Evolutionary conservation across 306 rosid species (phyloP).

Genomic region (Castanea crenata): DNA sequence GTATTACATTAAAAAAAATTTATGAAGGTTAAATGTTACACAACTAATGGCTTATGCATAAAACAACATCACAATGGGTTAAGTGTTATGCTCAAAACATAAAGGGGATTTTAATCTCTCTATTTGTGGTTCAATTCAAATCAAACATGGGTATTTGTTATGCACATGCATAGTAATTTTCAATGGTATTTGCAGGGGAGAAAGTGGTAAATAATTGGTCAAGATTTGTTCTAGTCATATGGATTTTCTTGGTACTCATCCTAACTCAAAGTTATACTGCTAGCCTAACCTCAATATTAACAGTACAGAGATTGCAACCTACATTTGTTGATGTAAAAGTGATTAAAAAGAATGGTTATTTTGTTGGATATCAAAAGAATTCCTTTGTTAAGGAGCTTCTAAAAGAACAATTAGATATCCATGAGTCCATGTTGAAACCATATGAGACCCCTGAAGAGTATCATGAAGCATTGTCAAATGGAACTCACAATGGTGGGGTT

Average conservation of each 20-base stretch:
- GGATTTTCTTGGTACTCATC: slow-evolving; percentile 44
- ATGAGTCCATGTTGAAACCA: slow-evolving; percentile 14
- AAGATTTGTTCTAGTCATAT: slow-evolving; percentile 36
- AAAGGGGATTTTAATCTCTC: not conserved
- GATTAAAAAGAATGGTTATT: slow-evolving; percentile 15
- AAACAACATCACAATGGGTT: too few relatives aligned
- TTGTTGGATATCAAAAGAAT: slow-evolving; percentile 23
- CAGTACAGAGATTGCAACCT: slow-evolving; percentile 31
- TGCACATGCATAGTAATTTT: not conserved
- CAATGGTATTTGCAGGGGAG: slow-evolving; percentile 16
- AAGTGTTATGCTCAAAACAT: too few relatives aligned
- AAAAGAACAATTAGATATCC: slow-evolving; percentile 9
- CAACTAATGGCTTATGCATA: too few relatives aligned
- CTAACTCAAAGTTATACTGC: slow-evolving; percentile 49
- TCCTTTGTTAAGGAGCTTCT: slow-evolving; percentile 27
- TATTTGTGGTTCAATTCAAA: not conserved
- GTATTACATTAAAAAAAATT: too few relatives aligned
- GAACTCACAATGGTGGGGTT: slow-evolving; percentile 41
- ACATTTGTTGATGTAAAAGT: slow-evolving; percentile 24
- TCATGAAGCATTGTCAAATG: slow-evolving; percentile 27
- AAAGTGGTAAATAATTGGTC: slow-evolving; percentile 26
- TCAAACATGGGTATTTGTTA: too few relatives aligned
- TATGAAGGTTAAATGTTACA: too few relatives aligned
- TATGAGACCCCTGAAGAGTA: slow-evolving; percentile 18
- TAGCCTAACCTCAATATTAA: slow-evolving; percentile 39